Evolutionary conservation across 345 rosid genomes (phyloP).

Genomic region (Arabis alpina): DNA sequence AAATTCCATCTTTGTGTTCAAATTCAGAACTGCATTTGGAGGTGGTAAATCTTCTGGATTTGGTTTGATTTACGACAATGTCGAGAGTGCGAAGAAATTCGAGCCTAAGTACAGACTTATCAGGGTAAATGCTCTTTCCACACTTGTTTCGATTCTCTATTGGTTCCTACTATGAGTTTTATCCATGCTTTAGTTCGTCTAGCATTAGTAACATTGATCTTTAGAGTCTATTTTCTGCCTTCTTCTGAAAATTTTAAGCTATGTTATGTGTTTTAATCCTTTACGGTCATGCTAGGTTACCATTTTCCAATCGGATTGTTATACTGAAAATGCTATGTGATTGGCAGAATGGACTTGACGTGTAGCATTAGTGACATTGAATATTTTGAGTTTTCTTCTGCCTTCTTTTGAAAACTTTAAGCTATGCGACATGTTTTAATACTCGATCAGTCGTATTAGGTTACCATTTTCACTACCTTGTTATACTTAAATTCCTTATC

Average conservation of each 20-base stretch:
- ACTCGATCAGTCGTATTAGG: too few species aligned
- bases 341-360: too few species aligned
- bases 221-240: neutral
- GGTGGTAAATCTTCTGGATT: conserved; percentile 99
- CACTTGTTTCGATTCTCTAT: neutral
- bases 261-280: neutral
- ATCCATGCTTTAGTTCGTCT: neutral
- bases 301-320: too few species aligned
- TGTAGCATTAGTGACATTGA: too few species aligned
- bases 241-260: neutral
- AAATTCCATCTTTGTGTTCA: conserved; percentile 88
- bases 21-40: conserved; percentile 96
- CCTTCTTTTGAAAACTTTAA: too few species aligned
- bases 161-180: neutral
- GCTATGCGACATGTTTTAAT: too few species aligned
- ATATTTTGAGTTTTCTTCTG: too few species aligned
- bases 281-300: too few species aligned
- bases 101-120: conserved; percentile 97
- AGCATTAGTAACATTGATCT: neutral
- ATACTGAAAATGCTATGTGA: too few species aligned
- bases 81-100: conserved; percentile 88
- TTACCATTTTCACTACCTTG: too few species aligned
- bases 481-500: too few species aligned
- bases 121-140: conserved; percentile 62
- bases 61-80: conserved; percentile 89